Conservation (phyloP, 2,329 filamentous ascomycete species). For the Xylariomycetidae sp. region DNA sequence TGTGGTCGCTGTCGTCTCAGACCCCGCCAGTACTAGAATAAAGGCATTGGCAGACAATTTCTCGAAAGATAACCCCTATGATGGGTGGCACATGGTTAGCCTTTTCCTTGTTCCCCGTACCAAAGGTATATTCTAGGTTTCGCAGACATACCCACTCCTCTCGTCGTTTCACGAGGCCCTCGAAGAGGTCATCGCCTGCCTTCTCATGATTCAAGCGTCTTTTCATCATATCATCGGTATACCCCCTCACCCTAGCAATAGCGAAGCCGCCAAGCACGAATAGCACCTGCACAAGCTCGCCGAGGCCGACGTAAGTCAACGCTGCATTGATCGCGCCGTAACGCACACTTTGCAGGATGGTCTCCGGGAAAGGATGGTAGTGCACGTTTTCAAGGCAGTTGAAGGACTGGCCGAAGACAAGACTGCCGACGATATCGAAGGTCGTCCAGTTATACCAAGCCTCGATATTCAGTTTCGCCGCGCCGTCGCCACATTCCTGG, state of each 20-base stretch:
- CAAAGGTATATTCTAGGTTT: no score
- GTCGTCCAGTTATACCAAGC: slow-evolving; percentile 34
- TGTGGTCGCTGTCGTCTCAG: slow-evolving; percentile 26
- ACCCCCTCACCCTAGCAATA: slow-evolving; percentile 9
- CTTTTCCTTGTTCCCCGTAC: no score
- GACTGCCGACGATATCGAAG: slow-evolving; percentile 23
- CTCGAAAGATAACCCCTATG: slow-evolving; percentile 20
- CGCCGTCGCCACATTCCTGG: slow-evolving; percentile 22
- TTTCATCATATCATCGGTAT: slow-evolving; percentile 18
- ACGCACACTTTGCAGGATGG: slow-evolving; percentile 25
- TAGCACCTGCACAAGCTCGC: slow-evolving; percentile 15
- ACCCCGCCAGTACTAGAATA: slow-evolving; percentile 23
- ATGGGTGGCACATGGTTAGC: no score
- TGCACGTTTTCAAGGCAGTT: slow-evolving; percentile 27
- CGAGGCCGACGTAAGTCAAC: slow-evolving; percentile 17
- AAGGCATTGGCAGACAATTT: slow-evolving; percentile 22
- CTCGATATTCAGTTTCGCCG: slow-evolving; percentile 24
- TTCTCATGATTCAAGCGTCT: slow-evolving; percentile 17
- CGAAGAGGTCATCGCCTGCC: slow-evolving; percentile 25
- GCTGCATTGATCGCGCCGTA: slow-evolving; percentile 16
- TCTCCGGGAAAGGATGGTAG: slow-evolving; percentile 29
- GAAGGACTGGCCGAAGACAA: slow-evolving; percentile 40
- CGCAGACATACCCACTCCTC: slow-evolving; percentile 27
- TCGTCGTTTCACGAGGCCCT: slow-evolving; percentile 25
- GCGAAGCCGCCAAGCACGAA: slow-evolving; percentile 10